phyloP scores from a whole-genome alignment of 768 basidiomycete genomes.

The Naematelia encephala region DNA sequence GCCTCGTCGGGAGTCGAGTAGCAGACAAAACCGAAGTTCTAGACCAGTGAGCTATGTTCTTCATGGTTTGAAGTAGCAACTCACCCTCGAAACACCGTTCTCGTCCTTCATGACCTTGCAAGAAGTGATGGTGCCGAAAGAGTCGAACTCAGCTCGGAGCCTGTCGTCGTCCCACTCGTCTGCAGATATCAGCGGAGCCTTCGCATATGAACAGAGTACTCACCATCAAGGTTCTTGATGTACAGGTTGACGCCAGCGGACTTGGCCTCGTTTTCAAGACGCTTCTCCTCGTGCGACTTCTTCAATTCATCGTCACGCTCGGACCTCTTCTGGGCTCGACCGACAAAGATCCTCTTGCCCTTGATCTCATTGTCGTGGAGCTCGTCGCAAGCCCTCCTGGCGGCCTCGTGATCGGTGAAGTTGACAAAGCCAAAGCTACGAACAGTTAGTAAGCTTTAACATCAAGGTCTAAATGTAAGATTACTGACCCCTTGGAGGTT shows the following conservation, averaged over 20 bases:
- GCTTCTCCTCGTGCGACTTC: conserved; percentile 86
- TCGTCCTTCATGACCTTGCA: conserved; percentile 99
- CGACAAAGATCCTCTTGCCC: conserved; percentile 88
- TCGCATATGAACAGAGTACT: conserved; percentile 14
- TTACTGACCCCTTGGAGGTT: conserved; percentile 67
- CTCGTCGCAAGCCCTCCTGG: conserved; percentile 79
- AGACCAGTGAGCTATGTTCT: neutral
- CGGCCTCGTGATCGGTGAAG: conserved; percentile 87
- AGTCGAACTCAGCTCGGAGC: conserved; percentile 91
- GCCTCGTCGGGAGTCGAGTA: conserved; percentile 98
- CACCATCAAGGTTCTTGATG: conserved; percentile 97
- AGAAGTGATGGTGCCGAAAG: conserved; percentile 94
- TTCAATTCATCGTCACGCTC: conserved; percentile 97
- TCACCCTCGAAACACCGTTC: conserved; percentile 71
- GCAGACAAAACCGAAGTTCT: conserved; percentile 97
- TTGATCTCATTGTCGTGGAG: conserved; percentile 81
- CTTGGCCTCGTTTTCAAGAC: conserved; percentile 96
- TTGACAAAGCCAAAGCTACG: conserved; percentile 92
- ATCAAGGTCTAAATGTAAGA: neutral
- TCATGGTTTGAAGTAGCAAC: conserved; percentile 8
- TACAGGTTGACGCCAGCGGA: conserved; percentile 99
- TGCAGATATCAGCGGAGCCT: conserved; percentile 5
- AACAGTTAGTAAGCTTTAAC: neutral
- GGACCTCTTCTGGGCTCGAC: conserved; percentile 95
- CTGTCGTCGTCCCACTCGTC: conserved; percentile 92